Base-by-base conservation (phyloP, 129 eudicot genomes). In the Cynara cardunculus region DNA sequence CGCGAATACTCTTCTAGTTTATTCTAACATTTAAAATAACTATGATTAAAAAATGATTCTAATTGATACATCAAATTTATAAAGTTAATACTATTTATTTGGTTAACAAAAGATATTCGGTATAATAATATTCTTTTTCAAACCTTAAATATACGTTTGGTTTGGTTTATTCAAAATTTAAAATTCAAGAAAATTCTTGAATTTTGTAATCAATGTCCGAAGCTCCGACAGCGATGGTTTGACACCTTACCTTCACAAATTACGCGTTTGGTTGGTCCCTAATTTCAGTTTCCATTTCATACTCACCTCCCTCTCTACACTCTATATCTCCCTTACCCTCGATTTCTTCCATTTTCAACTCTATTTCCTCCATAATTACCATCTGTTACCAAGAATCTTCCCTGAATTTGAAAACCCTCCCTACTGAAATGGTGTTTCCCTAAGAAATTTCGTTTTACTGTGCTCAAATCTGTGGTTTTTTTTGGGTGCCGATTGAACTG, bases 151-250 rank as follows among this genome's bases (percentile, higher is more conserved):
- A n/a, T n/a, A n/a, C n/a, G n/a, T n/a, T n/a, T n/a, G 14, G 3
- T 3, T 14, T 3, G 6, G 3, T 9, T 39, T 10, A 46, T 18
- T 53, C 0, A 53, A 53, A 53, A 53, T 53, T 53, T 0, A 53
- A 16, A 53, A 18, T 53, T 16, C 0, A 4, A 53, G 1, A 16
- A 53, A 16, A 53, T 13, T 53, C 62, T 4, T 4, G 3, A 53
- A 3, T 18, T 53, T 76, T 32, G 80, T 22, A 39, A 76, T 61
- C 72, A 62, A 64, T 77, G 80, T 76, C 62, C 18, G 34, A 25
- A 76, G 59, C 34, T 64, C 62, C 59, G 72, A 77, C 61, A 77
- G 25, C 11, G 80, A 76, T 53, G 35, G 72, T 28, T 76, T 76
- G 16, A 77, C 35, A 77, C 72, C 25, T 53, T 53, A 3, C 62